Percentiles rank a stretch among this genome's conserved stretches.
Conservation (phyloP, 2,329 filamentous ascomycete genomes). For the Fusarium sp. region DNA sequence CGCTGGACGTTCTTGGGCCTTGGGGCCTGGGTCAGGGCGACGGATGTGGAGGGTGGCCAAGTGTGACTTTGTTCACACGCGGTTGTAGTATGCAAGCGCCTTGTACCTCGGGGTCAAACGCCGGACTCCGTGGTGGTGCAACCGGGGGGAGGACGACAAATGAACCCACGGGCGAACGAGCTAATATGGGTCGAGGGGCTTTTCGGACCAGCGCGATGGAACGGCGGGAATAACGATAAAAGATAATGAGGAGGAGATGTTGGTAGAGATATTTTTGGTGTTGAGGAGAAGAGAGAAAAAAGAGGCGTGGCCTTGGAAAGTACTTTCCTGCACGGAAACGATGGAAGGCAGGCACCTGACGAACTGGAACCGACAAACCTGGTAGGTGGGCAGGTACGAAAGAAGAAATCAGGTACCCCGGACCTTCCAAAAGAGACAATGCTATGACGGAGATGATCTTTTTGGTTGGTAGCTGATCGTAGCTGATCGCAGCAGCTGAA, state of each 20-base stretch:
- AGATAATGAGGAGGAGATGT: slow-evolving; percentile 4
- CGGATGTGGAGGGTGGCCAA: slow-evolving; percentile 20
- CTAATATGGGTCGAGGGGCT: slow-evolving; percentile 2
- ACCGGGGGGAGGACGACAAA: slow-evolving; percentile 22
- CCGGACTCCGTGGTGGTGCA: slow-evolving; percentile 30
- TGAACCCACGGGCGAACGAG: slow-evolving; percentile 18
- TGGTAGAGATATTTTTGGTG: background rate
- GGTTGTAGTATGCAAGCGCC: slow-evolving; percentile 5
- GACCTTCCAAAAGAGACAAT: slow-evolving; percentile 22
- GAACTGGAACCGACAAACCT: slow-evolving; percentile 16
- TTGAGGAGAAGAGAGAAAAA: slow-evolving; percentile 2
- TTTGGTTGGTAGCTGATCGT: slow-evolving; percentile 25
- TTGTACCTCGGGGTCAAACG: slow-evolving; percentile 30
- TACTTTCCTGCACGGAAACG: background rate
- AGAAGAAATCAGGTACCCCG: slow-evolving; percentile 16
- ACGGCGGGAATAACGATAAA: background rate
- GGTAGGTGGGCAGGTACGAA: slow-evolving; percentile 18
- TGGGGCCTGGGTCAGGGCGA: slow-evolving; percentile 9
- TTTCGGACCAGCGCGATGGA: slow-evolving; percentile 11
- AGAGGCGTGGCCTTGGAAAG: slow-evolving; percentile 8
- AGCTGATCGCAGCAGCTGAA: slow-evolving; percentile 39
- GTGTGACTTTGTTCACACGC: slow-evolving; percentile 24
- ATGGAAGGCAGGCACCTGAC: slow-evolving; percentile 7
- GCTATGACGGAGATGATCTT: slow-evolving; percentile 1
- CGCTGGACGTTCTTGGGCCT: slow-evolving; percentile 10